A percentile compares a stretch with the other conserved stretches of the same genome.
Conservation (phyloP, 352 stramenopile species). For the Phytophthora melonis region DNA sequence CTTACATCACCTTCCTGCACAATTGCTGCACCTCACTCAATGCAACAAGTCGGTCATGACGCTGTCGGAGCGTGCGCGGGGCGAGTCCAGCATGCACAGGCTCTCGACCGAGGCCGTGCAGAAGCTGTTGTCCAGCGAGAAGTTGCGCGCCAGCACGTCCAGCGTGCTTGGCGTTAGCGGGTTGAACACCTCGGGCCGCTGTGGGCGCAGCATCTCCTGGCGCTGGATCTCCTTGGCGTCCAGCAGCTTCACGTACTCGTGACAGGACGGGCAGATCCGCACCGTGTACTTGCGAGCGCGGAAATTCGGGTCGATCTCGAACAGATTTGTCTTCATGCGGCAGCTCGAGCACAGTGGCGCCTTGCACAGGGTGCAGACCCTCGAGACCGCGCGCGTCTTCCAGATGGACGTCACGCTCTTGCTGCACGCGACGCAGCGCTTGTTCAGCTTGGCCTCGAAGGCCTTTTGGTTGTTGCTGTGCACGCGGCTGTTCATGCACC, state of each 20-base stretch:
- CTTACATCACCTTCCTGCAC: background rate
- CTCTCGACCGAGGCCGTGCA: constrained; percentile 39
- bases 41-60: constrained; percentile 39
- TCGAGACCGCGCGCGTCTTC: constrained; percentile 19
- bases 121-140: constrained; percentile 48
- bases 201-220: constrained; percentile 35
- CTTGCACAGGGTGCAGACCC: constrained; percentile 39
- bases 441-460: constrained; percentile 33
- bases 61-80: constrained; percentile 33
- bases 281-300: constrained; percentile 35
- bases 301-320: constrained; percentile 41
- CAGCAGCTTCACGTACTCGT: constrained; percentile 36
- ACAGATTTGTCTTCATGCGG: constrained; percentile 31
- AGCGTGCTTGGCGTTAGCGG: constrained; percentile 40
- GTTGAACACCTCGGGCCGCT: constrained; percentile 29
- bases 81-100: constrained; percentile 39
- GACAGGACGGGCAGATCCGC: constrained; percentile 37
- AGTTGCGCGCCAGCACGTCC: constrained; percentile 36
- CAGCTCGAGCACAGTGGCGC: constrained; percentile 44
- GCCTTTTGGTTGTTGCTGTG: constrained; percentile 39
- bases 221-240: constrained; percentile 42
- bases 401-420: constrained; percentile 33
- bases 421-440: constrained; percentile 27
- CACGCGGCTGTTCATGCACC: constrained; percentile 43
- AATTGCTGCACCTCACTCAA: constrained; percentile 22